Percentiles rank a stretch among this genome's conserved stretches.
Conservation (phyloP, 2,329 filamentous ascomycete species). For the Paecilomyces variotii region DNA sequence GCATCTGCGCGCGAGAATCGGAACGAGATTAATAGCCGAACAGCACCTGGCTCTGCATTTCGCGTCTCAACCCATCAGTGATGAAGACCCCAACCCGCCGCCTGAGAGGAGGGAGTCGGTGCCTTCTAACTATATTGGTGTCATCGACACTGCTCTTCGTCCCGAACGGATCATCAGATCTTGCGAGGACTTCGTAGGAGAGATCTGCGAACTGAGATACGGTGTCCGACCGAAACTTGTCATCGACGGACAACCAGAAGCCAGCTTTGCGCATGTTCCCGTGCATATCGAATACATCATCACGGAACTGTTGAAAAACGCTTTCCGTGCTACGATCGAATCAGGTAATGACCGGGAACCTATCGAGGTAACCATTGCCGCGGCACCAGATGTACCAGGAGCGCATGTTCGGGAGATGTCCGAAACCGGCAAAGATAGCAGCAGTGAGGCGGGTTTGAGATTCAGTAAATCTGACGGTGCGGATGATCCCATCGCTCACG, state of each 20-base stretch:
- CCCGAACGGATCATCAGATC: conserved; percentile 73
- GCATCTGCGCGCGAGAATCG: conserved; percentile 87
- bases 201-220: conserved; percentile 95
- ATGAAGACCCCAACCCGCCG: conserved; percentile 38
- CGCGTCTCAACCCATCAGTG: conserved; percentile 62
- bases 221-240: conserved; percentile 73
- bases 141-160: conserved; percentile 83
- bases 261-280: conserved; percentile 88
- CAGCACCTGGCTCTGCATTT: conserved; percentile 90
- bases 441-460: conserved; percentile 19
- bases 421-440: conserved; percentile 8
- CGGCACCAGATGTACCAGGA: conserved; percentile 46
- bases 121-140: conserved; percentile 68
- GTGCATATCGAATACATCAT: conserved; percentile 97
- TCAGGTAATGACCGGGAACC: conserved; percentile 70
- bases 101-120: conserved; percentile 14
- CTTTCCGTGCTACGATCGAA: conserved; percentile 89
- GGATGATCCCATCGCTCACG: conserved; percentile 20
- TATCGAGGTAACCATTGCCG: conserved; percentile 86
- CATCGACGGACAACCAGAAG: conserved; percentile 77
- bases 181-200: conserved; percentile 84
- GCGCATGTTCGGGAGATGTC: conserved; percentile 17
- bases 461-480: conserved; percentile 19
- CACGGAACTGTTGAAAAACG: conserved; percentile 93
- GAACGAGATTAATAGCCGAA: conserved; percentile 87